phyloP scores from a whole-genome alignment of 2,329 filamentous ascomycete genomes.

The Trichophyton rubrum region DNA sequence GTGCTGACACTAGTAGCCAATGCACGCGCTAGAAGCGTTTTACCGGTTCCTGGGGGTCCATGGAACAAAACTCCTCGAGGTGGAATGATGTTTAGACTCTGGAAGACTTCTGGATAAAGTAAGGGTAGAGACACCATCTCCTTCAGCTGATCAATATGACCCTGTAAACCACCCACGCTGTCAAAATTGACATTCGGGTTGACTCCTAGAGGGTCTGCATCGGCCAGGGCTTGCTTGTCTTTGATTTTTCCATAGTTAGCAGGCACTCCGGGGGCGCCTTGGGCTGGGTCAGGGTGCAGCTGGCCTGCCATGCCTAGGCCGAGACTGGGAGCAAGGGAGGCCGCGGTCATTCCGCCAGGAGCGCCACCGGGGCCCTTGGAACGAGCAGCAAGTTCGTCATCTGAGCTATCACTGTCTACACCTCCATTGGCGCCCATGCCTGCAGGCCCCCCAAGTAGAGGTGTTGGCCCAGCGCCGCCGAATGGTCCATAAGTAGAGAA shows the following conservation, averaged over 20 bases:
- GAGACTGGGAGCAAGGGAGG: slow-evolving; percentile 39
- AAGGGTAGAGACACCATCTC: slow-evolving; percentile 96
- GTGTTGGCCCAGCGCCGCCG: slow-evolving; percentile 62
- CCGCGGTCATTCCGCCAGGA: slow-evolving; percentile 51
- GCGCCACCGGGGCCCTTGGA: slow-evolving; percentile 40
- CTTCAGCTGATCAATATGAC: slow-evolving; percentile 92
- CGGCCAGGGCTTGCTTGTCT: slow-evolving; percentile 79
- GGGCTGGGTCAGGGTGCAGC: slow-evolving; percentile 45
- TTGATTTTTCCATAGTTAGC: slow-evolving; percentile 89
- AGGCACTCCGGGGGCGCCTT: slow-evolving; percentile 48
- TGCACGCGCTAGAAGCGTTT: slow-evolving; percentile 87
- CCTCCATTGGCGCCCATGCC: slow-evolving; percentile 56
- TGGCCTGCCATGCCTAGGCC: slow-evolving; percentile 44
- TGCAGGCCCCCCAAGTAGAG: slow-evolving; percentile 63
- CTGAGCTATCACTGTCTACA: slow-evolving; percentile 89
- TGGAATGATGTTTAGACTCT: slow-evolving; percentile 81
- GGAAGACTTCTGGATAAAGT: slow-evolving; percentile 88
- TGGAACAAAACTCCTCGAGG: slow-evolving; percentile 93
- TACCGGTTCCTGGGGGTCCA: slow-evolving; percentile 92
- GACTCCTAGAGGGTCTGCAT: slow-evolving; percentile 87
- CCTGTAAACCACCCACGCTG: slow-evolving; percentile 80
- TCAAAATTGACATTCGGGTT: slow-evolving; percentile 88
- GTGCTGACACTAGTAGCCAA: slow-evolving; percentile 81
- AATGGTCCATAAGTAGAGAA: slow-evolving; percentile 90
- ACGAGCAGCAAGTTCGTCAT: slow-evolving; percentile 69